Conservation (phyloP, 1,139 yeast genomes). For the Spathaspora sp. region DNA sequence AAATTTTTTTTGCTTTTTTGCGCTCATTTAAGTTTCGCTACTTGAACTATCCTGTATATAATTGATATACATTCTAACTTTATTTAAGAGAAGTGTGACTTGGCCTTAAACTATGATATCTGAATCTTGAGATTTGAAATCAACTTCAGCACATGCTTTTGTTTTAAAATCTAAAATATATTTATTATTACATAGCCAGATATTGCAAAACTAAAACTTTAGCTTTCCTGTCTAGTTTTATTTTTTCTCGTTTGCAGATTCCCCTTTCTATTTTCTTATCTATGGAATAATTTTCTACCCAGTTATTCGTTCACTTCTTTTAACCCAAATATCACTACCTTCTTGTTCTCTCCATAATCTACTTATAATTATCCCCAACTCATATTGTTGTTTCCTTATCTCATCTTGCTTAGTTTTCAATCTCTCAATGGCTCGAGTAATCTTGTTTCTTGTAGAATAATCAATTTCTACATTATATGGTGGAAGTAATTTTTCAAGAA, state of each 20-base stretch:
- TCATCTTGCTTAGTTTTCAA: constrained; percentile 43
- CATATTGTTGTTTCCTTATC: constrained; percentile 42
- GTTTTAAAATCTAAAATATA: background rate
- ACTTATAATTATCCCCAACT: constrained; percentile 44
- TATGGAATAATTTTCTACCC: background rate
- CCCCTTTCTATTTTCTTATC: background rate
- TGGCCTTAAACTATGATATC: no score
- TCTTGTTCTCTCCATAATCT: constrained; percentile 46
- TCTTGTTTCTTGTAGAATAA: constrained; percentile 42
- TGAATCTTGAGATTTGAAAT: no score
- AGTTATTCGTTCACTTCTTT: constrained; percentile 13
- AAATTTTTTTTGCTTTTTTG: background rate
- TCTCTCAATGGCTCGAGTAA: constrained; percentile 44
- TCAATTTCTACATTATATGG: constrained; percentile 49
- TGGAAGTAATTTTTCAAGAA: constrained; percentile 41
- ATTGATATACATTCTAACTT: background rate
- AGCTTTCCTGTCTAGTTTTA: background rate
- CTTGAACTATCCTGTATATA: background rate
- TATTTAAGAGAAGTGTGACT: no score
- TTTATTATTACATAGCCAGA: background rate
- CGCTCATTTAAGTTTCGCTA: background rate
- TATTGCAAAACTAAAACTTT: background rate
- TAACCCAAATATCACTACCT: constrained; percentile 47
- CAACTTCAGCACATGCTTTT: background rate
- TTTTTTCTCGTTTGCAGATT: background rate